phyloP scores from a whole-genome alignment of 1,139 yeast species.

The Scheffersomyces parashehatae region DNA sequence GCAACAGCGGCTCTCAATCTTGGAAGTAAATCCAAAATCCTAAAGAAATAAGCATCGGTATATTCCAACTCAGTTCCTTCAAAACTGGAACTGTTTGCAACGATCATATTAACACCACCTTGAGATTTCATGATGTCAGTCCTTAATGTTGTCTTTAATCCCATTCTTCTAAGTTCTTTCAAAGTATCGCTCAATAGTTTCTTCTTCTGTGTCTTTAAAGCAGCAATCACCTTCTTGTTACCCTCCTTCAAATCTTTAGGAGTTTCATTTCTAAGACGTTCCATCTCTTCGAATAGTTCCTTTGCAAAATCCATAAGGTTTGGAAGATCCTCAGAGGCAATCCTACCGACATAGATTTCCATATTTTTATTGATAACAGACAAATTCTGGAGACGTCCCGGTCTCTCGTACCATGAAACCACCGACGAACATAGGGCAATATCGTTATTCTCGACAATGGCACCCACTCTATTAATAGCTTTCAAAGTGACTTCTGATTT shows the following conservation, averaged over 20 bases:
- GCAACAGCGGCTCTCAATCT: constrained; percentile 67
- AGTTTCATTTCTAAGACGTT: constrained; percentile 69
- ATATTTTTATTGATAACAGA: constrained; percentile 55
- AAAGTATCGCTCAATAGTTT: constrained; percentile 76
- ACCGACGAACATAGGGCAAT: constrained; percentile 22
- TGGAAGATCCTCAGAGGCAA: constrained; percentile 36
- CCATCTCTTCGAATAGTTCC: constrained; percentile 58
- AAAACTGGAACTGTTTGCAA: constrained; percentile 57
- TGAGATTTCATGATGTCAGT: constrained; percentile 65
- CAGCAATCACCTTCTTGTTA: constrained; percentile 68
- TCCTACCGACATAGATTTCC: constrained; percentile 44
- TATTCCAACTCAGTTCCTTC: constrained; percentile 39
- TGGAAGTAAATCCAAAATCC: constrained; percentile 78
- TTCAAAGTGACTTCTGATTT: constrained; percentile 10
- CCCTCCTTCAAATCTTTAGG: constrained; percentile 72
- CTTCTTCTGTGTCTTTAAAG: constrained; percentile 77
- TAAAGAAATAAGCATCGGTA: constrained; percentile 62
- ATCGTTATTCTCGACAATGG: constrained; percentile 15
- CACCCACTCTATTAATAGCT: constrained; percentile 15
- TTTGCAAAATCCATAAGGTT: constrained; percentile 53
- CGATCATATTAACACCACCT: constrained; percentile 59
- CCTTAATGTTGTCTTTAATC: constrained; percentile 66
- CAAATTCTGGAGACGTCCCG: constrained; percentile 54
- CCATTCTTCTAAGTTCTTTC: constrained; percentile 71
- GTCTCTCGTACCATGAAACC: constrained; percentile 55